A percentile compares a stretch with the other conserved stretches of the same genome.
phyloP scores from a whole-genome alignment of 495 filamentous ascomycete species.

The Talaromyces trachyspermus region DNA sequence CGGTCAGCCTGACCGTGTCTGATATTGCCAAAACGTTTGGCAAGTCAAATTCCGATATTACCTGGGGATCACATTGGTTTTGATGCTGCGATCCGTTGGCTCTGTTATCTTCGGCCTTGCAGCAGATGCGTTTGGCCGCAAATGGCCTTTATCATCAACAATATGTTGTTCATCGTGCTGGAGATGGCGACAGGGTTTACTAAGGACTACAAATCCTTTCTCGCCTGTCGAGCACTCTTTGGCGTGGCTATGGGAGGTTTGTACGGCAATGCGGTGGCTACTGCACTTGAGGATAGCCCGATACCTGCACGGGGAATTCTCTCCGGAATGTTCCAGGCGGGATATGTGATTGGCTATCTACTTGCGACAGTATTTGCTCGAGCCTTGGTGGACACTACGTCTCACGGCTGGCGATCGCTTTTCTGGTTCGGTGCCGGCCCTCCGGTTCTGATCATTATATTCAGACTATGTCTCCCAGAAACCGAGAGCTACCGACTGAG shows the following conservation, averaged over 20 bases:
- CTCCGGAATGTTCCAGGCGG: conserved; percentile 66
- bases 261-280: conserved; percentile 69
- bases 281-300: conserved; percentile 69
- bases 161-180: conserved; percentile 62
- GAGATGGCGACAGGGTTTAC: conserved; percentile 67
- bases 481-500: conserved; percentile 39
- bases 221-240: conserved; percentile 63
- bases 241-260: conserved; percentile 70
- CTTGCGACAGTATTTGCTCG: conserved; percentile 62
- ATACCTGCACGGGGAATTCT: conserved; percentile 58
- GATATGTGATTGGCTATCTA: conserved; percentile 70
- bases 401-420: conserved; percentile 57
- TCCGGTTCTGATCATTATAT: conserved; percentile 62
- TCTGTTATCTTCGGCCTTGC: conserved; percentile 61
- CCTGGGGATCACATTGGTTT: conserved; percentile 58
- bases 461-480: conserved; percentile 60
- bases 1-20: conserved; percentile 27
- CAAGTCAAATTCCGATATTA: conserved; percentile 23
- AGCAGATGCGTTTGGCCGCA: conserved; percentile 64
- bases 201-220: conserved; percentile 56
- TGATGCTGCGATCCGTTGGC: conserved; percentile 69
- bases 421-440: conserved; percentile 73
- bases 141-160: conserved; percentile 74
- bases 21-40: conserved; percentile 27
- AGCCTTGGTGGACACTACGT: conserved; percentile 54